Evolutionary conservation across 805 yeast species (phyloP), one percentile per base, ranked within the genome.

Genomic region (Candida sonorensis): DNA sequence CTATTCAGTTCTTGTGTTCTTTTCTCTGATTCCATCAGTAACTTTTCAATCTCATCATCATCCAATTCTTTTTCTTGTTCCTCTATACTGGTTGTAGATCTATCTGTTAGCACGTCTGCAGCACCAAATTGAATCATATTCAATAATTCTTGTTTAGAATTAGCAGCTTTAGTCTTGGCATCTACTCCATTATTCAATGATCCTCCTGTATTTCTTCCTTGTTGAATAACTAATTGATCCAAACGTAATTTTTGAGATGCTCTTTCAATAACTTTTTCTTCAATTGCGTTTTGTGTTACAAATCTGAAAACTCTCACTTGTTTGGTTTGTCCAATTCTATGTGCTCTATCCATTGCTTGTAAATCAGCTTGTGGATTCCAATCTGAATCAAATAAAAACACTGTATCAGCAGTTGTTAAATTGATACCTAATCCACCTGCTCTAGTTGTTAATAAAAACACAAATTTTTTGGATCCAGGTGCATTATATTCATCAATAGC

Each of bases 291-390:
- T 46, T 81, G 88, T 4, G 92, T 81, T 33, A 82, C 94, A 61
- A 90, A 85, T 44, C 98, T 66, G 55, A 72, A 90, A 13, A 90
- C 97, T 46, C 79, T 72, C 7, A 90, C 98, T 62, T 90, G 98
- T 52, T 90, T 90, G 54, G 84, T 90, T 57, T 88, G 97, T 13
- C 97, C 97, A 53, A 88, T 88, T 66, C 97, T 77, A 53, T 88
- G 97, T 1, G 97, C 97, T 53, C 97, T 73, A 57, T 90, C 97
- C 97, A 88, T 88, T 1, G 97, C 97, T 61, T 88, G 97, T 48
- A 88, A 66, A 66, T 88, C 97, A 0, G 96, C 97, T 54, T 88
- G 97, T 2, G 97, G 97, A 53, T 88, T 88, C 97, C 97, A 88
- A 61, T 88, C 97, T 0, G 94, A 82, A 57, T 88, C 97, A 53